These are phyloP conservation scores for Groenewaldozyma salmanticensis DNA, from an alignment of 805 yeast genomes.

Conservation along the genomic window DNA sequence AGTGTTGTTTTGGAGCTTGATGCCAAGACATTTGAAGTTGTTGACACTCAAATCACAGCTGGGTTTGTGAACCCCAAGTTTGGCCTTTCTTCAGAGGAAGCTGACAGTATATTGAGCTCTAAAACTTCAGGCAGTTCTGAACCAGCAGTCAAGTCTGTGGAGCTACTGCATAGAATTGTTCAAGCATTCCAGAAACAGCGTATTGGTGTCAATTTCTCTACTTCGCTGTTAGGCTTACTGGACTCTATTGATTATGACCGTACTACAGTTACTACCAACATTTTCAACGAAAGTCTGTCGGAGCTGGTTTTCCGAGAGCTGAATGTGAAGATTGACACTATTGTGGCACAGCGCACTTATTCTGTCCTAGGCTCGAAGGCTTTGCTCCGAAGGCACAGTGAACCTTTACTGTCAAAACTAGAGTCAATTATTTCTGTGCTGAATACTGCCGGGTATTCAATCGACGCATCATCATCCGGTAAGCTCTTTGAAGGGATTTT, in stretches of 20 bases:
- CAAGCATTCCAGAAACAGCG: conserved; percentile 63
- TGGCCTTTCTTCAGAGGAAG: conserved; percentile 22
- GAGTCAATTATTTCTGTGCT: conserved; percentile 71
- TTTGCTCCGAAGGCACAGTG: conserved; percentile 75
- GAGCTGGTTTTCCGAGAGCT: conserved; percentile 62
- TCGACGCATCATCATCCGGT: conserved; percentile 68
- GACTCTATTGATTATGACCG: conserved; percentile 82
- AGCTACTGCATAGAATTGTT: conserved; percentile 54
- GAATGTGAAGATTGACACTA: conserved; percentile 67
- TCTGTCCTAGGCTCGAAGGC: conserved; percentile 72
- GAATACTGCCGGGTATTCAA: conserved; percentile 38
- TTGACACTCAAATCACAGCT: conserved; percentile 69
- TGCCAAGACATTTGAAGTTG: conserved; percentile 57
- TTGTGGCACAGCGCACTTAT: conserved; percentile 73
- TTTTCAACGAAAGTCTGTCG: conserved; percentile 41
- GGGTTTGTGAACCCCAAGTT: conserved; percentile 57
- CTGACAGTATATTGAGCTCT: background rate
- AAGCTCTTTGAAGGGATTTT: conserved; percentile 64
- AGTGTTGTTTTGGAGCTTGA: conserved; percentile 78
- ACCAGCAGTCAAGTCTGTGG: conserved; percentile 40
- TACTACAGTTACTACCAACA: conserved; percentile 54
- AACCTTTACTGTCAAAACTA: conserved; percentile 73
- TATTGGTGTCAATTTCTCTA: conserved; percentile 32
- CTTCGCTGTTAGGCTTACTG: conserved; percentile 48
- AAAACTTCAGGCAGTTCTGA: conserved; percentile 3